Conservation (phyloP, 2,329 filamentous ascomycete species). For the Pseudonectria foliicola region DNA sequence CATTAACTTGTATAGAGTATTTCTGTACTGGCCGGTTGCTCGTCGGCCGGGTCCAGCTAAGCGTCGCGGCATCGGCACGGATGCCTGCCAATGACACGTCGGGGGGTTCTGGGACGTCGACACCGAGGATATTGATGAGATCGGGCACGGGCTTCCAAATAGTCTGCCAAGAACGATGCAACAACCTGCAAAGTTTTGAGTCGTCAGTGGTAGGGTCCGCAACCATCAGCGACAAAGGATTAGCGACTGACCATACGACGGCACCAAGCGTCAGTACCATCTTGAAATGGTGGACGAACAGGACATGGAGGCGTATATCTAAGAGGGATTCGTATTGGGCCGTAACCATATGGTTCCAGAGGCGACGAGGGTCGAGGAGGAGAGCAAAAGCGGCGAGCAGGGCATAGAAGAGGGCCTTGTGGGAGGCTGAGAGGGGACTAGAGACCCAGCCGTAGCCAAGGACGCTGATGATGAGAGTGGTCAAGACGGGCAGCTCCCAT, state of each 20-base stretch:
- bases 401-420: conserved; percentile 25
- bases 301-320: conserved; percentile 38
- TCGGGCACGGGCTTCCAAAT: conserved; percentile 86
- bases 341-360: conserved; percentile 23
- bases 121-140: conserved; percentile 81
- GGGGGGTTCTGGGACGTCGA: conserved; percentile 87
- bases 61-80: conserved; percentile 74
- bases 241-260: conserved; percentile 42
- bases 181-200: conserved; percentile 50
- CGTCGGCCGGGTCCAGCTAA: conserved; percentile 80
- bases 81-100: conserved; percentile 88
- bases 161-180: conserved; percentile 80
- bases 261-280: conserved; percentile 49
- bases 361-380: conserved; percentile 25
- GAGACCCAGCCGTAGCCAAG: conserved; percentile 32
- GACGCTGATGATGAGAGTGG: conserved; percentile 32
- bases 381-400: conserved; percentile 26
- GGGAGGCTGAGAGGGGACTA: conserved; percentile 25
- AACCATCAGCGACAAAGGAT: conserved; percentile 9
- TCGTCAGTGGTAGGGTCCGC: neutral
- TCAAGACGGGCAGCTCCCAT: conserved; percentile 36
- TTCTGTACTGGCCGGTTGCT: conserved; percentile 65
- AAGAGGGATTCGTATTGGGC: conserved; percentile 27
- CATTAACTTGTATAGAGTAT: conserved; percentile 90
- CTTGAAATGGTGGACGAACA: conserved; percentile 43